phyloP scores from a whole-genome alignment of 2,329 filamentous ascomycete genomes.

The Colletotrichum graminicola region DNA sequence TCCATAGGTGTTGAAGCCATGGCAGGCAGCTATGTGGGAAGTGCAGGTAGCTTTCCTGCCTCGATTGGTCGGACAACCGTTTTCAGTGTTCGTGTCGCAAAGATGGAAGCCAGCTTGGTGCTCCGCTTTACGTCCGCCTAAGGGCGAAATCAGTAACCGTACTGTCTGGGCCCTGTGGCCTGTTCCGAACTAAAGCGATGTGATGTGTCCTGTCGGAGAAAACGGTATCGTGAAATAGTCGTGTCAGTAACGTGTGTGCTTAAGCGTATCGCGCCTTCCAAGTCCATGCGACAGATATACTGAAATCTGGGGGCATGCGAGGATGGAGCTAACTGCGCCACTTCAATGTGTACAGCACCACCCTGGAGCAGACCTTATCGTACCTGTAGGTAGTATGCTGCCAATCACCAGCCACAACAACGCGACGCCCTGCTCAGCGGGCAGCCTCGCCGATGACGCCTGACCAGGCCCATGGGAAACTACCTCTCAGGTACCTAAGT shows the following conservation, averaged over 20 bases:
- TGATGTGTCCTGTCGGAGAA: background rate
- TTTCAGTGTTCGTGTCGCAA: background rate
- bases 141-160: background rate
- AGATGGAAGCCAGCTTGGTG: background rate
- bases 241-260: background rate
- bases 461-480: conserved; percentile 17
- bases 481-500: background rate
- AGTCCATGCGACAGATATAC: background rate
- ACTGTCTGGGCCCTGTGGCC: background rate
- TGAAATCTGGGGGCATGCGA: conserved; percentile 8
- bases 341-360: background rate
- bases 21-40: conserved; percentile 8
- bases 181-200: too few species aligned
- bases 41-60: background rate
- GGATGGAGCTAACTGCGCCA: conserved; percentile 19
- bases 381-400: too few species aligned
- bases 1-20: conserved; percentile 72
- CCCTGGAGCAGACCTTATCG: too few species aligned
- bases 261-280: background rate
- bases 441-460: conserved; percentile 14
- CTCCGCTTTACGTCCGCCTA: background rate
- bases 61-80: background rate
- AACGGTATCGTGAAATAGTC: background rate
- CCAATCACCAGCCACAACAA: background rate
- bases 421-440: too few species aligned